Evolutionary conservation across 495 filamentous ascomycete species (phyloP).

Genomic region (Beverwykella pulmonaria): DNA sequence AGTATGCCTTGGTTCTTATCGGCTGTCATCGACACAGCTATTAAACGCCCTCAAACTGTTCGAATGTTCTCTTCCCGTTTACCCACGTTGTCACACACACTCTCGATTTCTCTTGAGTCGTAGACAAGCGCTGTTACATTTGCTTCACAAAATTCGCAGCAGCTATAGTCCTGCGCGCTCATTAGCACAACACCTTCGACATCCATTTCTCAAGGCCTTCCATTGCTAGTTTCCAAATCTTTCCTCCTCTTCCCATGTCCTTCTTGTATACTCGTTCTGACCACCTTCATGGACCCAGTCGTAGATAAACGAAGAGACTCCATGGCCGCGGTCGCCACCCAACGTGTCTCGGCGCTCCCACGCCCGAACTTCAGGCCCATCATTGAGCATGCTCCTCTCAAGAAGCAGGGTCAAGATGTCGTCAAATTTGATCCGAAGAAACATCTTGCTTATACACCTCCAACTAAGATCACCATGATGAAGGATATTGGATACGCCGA

Average conservation of each 20-base stretch:
- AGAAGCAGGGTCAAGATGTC: constrained; percentile 16
- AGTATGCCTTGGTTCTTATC: constrained; percentile 14
- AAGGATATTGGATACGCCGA: constrained; percentile 60
- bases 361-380: constrained; percentile 38
- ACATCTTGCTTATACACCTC: constrained; percentile 58
- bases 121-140: background rate
- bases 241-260: background rate
- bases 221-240: background rate
- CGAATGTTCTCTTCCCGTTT: background rate
- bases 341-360: constrained; percentile 18
- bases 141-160: background rate
- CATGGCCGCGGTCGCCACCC: constrained; percentile 33
- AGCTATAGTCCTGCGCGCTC: background rate
- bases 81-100: background rate
- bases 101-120: background rate
- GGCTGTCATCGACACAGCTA: background rate
- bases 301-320: constrained; percentile 12
- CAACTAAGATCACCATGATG: constrained; percentile 61
- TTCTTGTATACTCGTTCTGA: background rate
- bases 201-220: background rate
- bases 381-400: constrained; percentile 30
- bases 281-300: constrained; percentile 1
- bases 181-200: background rate
- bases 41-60: background rate
- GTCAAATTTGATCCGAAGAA: constrained; percentile 54